Conservation (phyloP, 768 basidiomycete species). For the Russula brevipes region DNA sequence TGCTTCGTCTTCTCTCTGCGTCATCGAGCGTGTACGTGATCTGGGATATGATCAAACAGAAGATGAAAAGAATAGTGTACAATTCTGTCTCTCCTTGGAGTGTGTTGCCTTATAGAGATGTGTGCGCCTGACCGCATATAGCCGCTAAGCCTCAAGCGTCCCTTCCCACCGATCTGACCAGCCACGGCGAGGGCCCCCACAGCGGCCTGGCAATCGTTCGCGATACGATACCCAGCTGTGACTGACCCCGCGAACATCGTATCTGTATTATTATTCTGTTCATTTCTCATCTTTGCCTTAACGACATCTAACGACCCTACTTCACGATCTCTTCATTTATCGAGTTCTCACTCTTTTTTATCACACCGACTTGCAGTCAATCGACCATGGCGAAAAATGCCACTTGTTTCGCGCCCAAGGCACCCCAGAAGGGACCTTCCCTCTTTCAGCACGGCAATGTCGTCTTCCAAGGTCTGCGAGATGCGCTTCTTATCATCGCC, state of each 20-base stretch:
- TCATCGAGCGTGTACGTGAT: neutral
- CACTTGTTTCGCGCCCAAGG: conserved; percentile 37
- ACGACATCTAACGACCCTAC: conserved; percentile 1
- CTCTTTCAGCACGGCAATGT: conserved; percentile 58
- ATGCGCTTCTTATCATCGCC: neutral
- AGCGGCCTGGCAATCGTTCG: neutral
- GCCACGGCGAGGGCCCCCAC: neutral
- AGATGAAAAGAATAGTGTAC: neutral
- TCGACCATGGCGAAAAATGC: conserved; percentile 25
- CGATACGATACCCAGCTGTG: neutral
- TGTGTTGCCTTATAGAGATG: no score
- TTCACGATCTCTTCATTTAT: conserved; percentile 14
- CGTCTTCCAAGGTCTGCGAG: conserved; percentile 50
- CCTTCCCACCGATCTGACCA: neutral
- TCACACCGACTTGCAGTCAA: neutral
- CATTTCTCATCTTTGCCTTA: neutral
- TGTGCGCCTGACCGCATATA: no score
- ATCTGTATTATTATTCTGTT: neutral
- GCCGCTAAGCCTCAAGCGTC: no score
- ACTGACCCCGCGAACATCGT: neutral
- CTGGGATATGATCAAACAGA: neutral
- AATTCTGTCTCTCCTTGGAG: neutral
- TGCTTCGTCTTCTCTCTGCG: neutral
- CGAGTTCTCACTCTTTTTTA: neutral
- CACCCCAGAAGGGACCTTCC: conserved; percentile 45